Percentiles rank a stretch among this genome's conserved stretches.
phyloP scores from a whole-genome alignment of 345 rosid genomes.

The Gossypium arboreum region DNA sequence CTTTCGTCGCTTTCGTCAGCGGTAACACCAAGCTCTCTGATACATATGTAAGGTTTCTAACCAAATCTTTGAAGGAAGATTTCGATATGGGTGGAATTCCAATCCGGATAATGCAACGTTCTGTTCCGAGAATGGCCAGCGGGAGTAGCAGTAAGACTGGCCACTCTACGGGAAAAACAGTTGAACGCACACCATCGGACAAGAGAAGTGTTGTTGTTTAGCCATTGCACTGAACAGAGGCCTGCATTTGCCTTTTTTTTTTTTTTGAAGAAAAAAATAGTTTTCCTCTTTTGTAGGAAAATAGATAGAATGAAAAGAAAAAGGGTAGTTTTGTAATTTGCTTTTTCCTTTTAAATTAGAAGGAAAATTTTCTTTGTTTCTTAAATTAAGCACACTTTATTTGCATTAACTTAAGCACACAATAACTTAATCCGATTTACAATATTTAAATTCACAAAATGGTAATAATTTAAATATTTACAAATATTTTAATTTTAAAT shows the following conservation, averaged over 20 bases:
- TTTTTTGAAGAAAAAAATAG: too few relatives aligned
- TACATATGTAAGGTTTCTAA: slow-evolving; percentile 72
- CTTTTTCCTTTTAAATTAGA: neutral
- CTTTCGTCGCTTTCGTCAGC: slow-evolving; percentile 78
- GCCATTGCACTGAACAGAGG: neutral
- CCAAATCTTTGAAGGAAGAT: slow-evolving; percentile 85
- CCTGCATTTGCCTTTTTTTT: neutral
- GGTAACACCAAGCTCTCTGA: slow-evolving; percentile 65
- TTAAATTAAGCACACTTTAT: neutral
- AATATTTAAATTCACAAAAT: too few relatives aligned
- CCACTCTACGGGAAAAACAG: slow-evolving; percentile 22
- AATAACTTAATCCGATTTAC: too few relatives aligned
- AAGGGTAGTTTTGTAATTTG: neutral
- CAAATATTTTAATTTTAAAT: too few relatives aligned
- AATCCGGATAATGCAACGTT: slow-evolving; percentile 76
- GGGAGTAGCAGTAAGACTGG: slow-evolving; percentile 26
- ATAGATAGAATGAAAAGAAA: neutral
- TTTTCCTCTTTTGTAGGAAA: neutral
- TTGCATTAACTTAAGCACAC: neutral
- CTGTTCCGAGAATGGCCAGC: slow-evolving; percentile 29
- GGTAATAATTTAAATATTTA: too few relatives aligned
- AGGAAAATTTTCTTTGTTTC: neutral
- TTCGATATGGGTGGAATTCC: slow-evolving; percentile 93
- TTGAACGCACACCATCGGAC: slow-evolving; percentile 49
- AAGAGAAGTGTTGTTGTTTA: slow-evolving; percentile 40